A percentile compares a stretch with the other conserved stretches of the same genome.
These are phyloP conservation scores for Xenosphaeropsis pyriputrescens DNA, from an alignment of 2,329 filamentous ascomycete species.

Conservation along the genomic window DNA sequence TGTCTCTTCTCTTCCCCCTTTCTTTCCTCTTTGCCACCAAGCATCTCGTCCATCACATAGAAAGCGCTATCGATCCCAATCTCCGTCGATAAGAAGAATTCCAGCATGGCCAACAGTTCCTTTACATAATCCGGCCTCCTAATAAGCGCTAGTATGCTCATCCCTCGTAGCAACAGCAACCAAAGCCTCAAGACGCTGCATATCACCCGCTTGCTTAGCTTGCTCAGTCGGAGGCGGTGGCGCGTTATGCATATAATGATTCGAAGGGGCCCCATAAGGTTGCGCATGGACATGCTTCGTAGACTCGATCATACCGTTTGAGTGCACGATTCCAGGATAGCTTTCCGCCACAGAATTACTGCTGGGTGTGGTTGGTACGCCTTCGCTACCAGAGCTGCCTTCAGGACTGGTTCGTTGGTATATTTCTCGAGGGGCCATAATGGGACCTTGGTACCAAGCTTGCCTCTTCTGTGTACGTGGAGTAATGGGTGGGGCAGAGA, in stretches of 20 bases:
- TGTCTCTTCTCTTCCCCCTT: too few relatives aligned
- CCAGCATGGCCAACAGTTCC: too few relatives aligned
- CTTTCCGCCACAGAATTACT: constrained; percentile 29
- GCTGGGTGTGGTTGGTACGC: constrained; percentile 33
- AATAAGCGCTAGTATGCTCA: too few relatives aligned
- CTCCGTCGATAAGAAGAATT: too few relatives aligned
- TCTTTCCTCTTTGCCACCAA: too few relatives aligned
- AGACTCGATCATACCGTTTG: constrained; percentile 30
- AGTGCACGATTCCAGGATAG: constrained; percentile 34
- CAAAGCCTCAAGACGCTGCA: constrained; percentile 43
- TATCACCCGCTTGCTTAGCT: constrained; percentile 7
- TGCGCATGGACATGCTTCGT: too few relatives aligned
- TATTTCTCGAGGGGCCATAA: constrained; percentile 14
- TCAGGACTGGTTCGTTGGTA: constrained; percentile 35
- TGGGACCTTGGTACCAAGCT: constrained; percentile 54
- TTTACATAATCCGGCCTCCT: too few relatives aligned
- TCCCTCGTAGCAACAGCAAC: constrained; percentile 37
- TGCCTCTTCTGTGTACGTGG: constrained; percentile 49
- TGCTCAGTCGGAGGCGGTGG: too few relatives aligned
- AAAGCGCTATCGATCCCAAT: too few relatives aligned
- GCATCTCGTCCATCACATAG: too few relatives aligned
- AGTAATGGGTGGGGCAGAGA: constrained; percentile 42
- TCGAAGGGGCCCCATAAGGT: too few relatives aligned
- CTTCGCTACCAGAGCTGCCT: constrained; percentile 37
- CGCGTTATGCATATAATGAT: background rate